Conservation (phyloP, 2,329 filamentous ascomycete species). For the Apiospora phragmitis region DNA sequence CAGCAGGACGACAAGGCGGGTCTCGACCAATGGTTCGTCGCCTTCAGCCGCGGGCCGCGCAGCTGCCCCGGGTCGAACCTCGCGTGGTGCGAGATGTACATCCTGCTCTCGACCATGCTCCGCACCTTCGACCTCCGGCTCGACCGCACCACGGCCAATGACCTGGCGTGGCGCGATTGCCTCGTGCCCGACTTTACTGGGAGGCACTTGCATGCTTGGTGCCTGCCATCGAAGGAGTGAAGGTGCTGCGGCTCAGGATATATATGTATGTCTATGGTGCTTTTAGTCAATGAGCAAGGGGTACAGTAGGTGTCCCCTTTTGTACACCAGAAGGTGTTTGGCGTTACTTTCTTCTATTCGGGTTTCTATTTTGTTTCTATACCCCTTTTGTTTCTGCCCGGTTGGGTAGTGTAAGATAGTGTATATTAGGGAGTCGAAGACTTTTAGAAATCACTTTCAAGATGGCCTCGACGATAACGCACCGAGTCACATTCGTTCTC, state of each 20-base stretch:
- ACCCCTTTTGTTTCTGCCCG: not conserved
- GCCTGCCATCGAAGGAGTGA: constrained; percentile 1
- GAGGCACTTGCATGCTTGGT: constrained; percentile 4
- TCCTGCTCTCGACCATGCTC: constrained; percentile 10
- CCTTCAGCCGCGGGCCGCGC: constrained; percentile 13
- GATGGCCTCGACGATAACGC: not conserved
- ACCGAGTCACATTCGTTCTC: not conserved
- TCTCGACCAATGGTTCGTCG: constrained; percentile 9
- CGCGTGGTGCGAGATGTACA: constrained; percentile 12
- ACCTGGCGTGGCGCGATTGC: constrained; percentile 11
- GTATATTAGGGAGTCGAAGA: not conserved
- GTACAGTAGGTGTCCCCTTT: not conserved
- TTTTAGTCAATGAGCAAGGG: not conserved
- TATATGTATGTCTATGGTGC: not conserved
- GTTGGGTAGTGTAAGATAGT: not conserved
- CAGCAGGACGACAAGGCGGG: not conserved
- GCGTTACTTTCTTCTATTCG: not conserved
- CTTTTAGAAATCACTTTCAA: not conserved
- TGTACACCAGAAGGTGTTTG: not conserved
- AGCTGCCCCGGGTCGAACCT: constrained; percentile 11
- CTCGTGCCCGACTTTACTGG: constrained; percentile 6
- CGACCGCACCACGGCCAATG: constrained; percentile 1
- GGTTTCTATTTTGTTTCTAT: not conserved
- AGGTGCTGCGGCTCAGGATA: not conserved
- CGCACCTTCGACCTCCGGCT: constrained; percentile 4